These are phyloP conservation scores for Chalaropsis ovoidea DNA, from an alignment of 2,329 filamentous ascomycete genomes.

Conservation along the genomic window DNA sequence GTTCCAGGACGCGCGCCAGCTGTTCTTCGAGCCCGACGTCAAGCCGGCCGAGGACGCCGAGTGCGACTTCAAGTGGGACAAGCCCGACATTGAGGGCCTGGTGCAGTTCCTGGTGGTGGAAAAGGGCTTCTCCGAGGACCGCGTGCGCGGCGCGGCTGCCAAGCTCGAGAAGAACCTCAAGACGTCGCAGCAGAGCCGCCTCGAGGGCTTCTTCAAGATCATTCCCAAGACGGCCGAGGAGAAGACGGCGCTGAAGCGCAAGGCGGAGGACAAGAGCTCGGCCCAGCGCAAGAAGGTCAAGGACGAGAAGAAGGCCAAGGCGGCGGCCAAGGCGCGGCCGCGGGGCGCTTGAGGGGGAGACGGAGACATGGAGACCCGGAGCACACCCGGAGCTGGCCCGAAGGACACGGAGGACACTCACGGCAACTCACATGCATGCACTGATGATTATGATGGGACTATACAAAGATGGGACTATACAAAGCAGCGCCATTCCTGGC, in stretches of 20 bases:
- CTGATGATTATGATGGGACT: not conserved
- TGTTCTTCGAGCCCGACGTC: slow-evolving; percentile 89
- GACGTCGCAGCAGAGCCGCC: slow-evolving; percentile 74
- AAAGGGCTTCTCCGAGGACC: slow-evolving; percentile 94
- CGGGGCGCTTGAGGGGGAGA: slow-evolving; percentile 45
- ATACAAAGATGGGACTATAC: not conserved
- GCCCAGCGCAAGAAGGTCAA: slow-evolving; percentile 94
- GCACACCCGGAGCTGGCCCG: not conserved
- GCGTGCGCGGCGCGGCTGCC: slow-evolving; percentile 68
- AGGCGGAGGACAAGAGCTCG: slow-evolving; percentile 83
- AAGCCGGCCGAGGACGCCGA: slow-evolving; percentile 69
- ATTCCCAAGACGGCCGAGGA: slow-evolving; percentile 79
- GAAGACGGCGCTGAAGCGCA: slow-evolving; percentile 77
- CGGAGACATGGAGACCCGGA: not conserved
- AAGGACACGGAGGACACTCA: not conserved
- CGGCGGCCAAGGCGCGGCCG: slow-evolving; percentile 78
- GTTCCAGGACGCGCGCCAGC: slow-evolving; percentile 76
- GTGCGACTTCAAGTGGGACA: slow-evolving; percentile 97
- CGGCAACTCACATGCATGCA: not conserved
- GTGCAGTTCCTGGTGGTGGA: slow-evolving; percentile 83
- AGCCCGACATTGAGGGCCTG: slow-evolving; percentile 79
- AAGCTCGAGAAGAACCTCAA: slow-evolving; percentile 85
- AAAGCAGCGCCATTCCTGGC: not conserved
- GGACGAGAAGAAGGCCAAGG: slow-evolving; percentile 91
- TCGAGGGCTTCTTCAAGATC: slow-evolving; percentile 96